Evolutionary conservation across 306 rosid species (phyloP).

Genomic region (Sindora glabra): DNA sequence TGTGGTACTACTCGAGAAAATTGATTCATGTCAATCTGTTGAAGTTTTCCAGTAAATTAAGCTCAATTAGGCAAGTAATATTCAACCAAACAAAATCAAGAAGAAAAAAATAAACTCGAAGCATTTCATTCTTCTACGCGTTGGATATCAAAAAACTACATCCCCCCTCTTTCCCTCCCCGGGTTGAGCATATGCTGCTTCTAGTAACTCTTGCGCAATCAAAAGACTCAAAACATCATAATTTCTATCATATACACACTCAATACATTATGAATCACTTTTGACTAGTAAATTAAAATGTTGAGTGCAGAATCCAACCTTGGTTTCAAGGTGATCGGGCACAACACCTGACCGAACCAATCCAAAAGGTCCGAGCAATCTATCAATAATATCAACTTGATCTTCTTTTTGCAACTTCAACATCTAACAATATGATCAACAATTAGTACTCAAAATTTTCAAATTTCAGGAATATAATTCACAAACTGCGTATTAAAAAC

Average conservation of each 20-base stretch:
- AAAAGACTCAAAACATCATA: not conserved
- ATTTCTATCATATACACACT: not conserved
- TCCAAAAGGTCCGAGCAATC: slow-evolving; percentile 57
- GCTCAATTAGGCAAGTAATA: too few relatives aligned
- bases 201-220: not conserved
- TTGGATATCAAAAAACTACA: not conserved
- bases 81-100: too few relatives aligned
- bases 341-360: not conserved
- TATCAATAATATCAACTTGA: slow-evolving; percentile 73
- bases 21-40: slow-evolving; percentile 81
- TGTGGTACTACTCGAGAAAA: slow-evolving; percentile 61
- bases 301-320: slow-evolving; percentile 35
- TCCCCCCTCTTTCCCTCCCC: not conserved
- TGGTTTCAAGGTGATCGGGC: slow-evolving; percentile 20
- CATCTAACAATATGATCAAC: slow-evolving; percentile 35
- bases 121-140: not conserved
- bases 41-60: slow-evolving; percentile 55
- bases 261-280: not conserved
- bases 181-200: not conserved
- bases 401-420: slow-evolving; percentile 62
- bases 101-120: too few relatives aligned
- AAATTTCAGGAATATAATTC: not conserved
- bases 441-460: not conserved
- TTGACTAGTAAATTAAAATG: not conserved
- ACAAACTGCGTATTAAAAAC: too few relatives aligned